These are phyloP conservation scores for Pythium diclinum DNA, from an alignment of 352 stramenopile genomes.

Conservation along the genomic window DNA sequence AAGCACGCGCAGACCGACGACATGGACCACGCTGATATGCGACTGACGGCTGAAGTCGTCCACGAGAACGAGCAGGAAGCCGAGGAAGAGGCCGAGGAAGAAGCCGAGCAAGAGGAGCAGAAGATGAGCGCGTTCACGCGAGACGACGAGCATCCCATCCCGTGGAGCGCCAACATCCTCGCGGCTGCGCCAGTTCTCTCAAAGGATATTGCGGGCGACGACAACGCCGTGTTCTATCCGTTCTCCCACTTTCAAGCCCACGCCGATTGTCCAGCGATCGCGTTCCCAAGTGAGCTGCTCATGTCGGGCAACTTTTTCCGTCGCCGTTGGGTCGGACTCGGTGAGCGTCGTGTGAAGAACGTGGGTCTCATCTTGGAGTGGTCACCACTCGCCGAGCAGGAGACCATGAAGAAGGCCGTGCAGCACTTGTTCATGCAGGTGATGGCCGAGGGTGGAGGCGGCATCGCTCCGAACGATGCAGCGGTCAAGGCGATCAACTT, in stretches of 20 bases:
- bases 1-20: conserved; percentile 40
- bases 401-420: conserved; percentile 65
- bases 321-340: conserved; percentile 83
- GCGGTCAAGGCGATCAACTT: conserved; percentile 50
- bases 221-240: conserved; percentile 74
- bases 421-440: conserved; percentile 61
- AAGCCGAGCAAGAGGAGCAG: conserved; percentile 88
- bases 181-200: conserved; percentile 10
- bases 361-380: conserved; percentile 87
- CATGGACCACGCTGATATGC: conserved; percentile 65
- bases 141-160: conserved; percentile 85
- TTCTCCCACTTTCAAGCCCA: conserved; percentile 77
- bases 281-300: conserved; percentile 61
- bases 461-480: conserved; percentile 62
- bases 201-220: conserved; percentile 26
- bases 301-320: conserved; percentile 90
- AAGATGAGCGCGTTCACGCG: conserved; percentile 91
- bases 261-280: conserved; percentile 64
- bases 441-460: conserved; percentile 28
- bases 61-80: conserved; percentile 89
- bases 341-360: conserved; percentile 87
- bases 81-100: conserved; percentile 86
- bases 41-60: conserved; percentile 81
- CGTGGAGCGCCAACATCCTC: conserved; percentile 64
- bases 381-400: conserved; percentile 70